Conservation (phyloP, 2,329 filamentous ascomycete genomes). For the Fusarium paranaense region DNA sequence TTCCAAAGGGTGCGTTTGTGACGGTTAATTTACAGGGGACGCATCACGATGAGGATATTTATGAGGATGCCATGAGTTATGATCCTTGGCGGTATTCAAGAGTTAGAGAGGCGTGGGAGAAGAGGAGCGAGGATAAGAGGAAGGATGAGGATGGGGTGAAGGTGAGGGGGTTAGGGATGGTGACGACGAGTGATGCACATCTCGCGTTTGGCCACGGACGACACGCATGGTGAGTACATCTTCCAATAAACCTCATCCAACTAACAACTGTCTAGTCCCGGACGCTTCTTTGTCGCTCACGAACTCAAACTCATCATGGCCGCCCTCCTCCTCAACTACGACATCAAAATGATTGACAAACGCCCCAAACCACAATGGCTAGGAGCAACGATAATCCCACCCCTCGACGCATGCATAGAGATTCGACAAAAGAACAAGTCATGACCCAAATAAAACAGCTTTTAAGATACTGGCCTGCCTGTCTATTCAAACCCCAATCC, state of each 20-base stretch:
- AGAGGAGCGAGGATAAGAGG: conserved; percentile 42
- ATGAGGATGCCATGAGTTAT: conserved; percentile 55
- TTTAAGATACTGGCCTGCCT: background rate
- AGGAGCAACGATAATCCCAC: conserved; percentile 55
- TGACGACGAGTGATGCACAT: conserved; percentile 63
- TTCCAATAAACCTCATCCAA: background rate
- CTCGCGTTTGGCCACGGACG: conserved; percentile 68
- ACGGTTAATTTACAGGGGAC: conserved; percentile 57
- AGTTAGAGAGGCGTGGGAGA: conserved; percentile 53
- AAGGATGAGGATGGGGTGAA: conserved; percentile 47
- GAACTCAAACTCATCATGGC: conserved; percentile 67
- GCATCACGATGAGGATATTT: conserved; percentile 60
- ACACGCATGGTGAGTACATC: conserved; percentile 57
- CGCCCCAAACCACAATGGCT: conserved; percentile 57
- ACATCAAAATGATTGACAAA: conserved; percentile 56
- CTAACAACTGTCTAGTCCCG: conserved; percentile 51
- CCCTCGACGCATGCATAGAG: conserved; percentile 42
- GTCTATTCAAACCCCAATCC: conserved; percentile 44
- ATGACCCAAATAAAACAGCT: background rate
- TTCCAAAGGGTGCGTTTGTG: conserved; percentile 57
- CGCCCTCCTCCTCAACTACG: conserved; percentile 64
- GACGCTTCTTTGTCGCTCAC: conserved; percentile 67
- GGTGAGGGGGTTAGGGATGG: conserved; percentile 59
- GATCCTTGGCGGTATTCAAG: conserved; percentile 63
- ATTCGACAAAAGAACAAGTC: conserved; percentile 32